Base-by-base conservation (phyloP, 2,329 filamentous ascomycete species). In the Onygenales sp. region DNA sequence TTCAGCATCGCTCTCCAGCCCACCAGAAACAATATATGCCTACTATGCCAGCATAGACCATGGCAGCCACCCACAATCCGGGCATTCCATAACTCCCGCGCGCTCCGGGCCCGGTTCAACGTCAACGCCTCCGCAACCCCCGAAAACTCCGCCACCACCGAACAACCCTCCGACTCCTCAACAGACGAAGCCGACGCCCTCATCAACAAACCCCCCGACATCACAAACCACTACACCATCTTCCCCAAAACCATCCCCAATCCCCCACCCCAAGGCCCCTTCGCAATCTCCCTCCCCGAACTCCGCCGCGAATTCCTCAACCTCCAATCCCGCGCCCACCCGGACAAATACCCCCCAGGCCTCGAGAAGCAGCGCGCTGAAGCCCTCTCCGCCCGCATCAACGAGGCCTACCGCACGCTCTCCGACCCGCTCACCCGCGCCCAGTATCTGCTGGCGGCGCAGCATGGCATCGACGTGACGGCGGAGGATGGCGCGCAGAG, bases 371-470 rank as follows among this genome's bases (percentile, higher is more conserved):
- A 73, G 42, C 74, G 79, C 47, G 89, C 90, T 17, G 88, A 94
- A 69, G 86, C 83, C 0, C 75, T 84, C n/a, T 93, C 87, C 8
- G 81, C 89, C 7, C 79, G 82, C 31, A 91, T 97, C 69, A 97
- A 97, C 76, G 85, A 90, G 60, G 93, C 93, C 0, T 97, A 94
- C 78, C 85, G 83, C 64, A 95, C 91, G 2, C 80, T 98, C 0
- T 75, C 81, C 49, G 82, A 85, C 61, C 91, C 93, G 13, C 75
- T 98, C 10, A 70, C 81, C 47, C 82, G 93, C 27, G 91, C 92
- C n/a, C 89, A 96, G 68, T 95, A 97, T 67, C 74, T 97, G 5
- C 79, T 97, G 0, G 70, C 73, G 3, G 73, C 85, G 50, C 66
- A 67, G 51, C 79, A 84, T 42, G 89, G 85, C 0, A 79, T 91